Evolutionary conservation across 225 moss, liverwort and hornwort genomes (phyloP), one percentile per base, ranked within the genome.

Genomic region (Marchantia polymorpha): DNA sequence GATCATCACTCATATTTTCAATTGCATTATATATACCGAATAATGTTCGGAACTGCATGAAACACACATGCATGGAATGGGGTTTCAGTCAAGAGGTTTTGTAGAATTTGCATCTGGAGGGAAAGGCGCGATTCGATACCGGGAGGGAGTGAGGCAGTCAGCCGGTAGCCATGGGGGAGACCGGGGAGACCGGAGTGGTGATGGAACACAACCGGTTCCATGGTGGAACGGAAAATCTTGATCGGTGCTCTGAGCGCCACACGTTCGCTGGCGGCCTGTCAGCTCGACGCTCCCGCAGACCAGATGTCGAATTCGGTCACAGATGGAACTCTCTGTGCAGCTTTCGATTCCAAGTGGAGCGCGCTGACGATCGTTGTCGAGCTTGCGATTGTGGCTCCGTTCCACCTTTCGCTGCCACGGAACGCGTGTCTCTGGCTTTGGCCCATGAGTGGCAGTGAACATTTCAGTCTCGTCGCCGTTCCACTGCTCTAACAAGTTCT

Each of bases 191-290:
- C 59, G 5, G 59, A 59, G 22, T 2, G 59, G 23, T 23, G 64
- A 64, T 23, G 64, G 23, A 25, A 25, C 26, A 64, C 26, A 7
- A 26, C 64, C 64, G 25, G 23, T 12, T 13, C 31, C 68, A 15
- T 31, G 68, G 68, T 39, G 50, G 52, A 56, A 56, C 56, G 9
- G 10, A 73, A 73, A 51, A 73, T 73, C 75, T 75, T 75, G 59
- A 39, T 56, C n/a, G 10, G 39, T 19, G 58, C 31, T 58, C 58
- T 59, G 56, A 58, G 59, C 30, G 30, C 75, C 75, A 75, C 75
- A 75, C 58, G 58, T 59, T 75, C 8, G 8, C 17, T 4, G 3
- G 3, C 11, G 22, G 19, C 27, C 29, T 59, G 58, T 39, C 75
- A 39, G 4, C 30, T 58, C 22, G 8, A 0, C 51, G 51, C 22